Base-by-base conservation (phyloP, 2,329 filamentous ascomycete species). In the Amesomyces nigricolor region DNA sequence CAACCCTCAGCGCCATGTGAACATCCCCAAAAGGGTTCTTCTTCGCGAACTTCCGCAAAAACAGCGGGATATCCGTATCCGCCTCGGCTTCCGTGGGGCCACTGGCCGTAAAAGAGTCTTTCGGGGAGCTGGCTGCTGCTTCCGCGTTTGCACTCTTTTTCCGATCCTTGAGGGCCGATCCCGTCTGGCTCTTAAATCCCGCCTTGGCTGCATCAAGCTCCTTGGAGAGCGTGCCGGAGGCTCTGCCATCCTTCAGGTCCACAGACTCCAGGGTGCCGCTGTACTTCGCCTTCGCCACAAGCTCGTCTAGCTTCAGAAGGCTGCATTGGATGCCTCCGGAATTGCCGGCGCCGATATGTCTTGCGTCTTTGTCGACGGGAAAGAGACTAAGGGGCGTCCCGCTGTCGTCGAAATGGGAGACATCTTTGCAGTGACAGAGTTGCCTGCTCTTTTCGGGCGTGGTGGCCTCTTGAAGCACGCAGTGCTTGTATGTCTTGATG, bases 401-500 rank as follows among this genome's bases (percentile, higher is more conserved):
- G n/a, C n/a, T 17, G 11, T 11, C 40, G 17, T 45, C 42, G 13
- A 7, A 30, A n/a, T 30, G 19, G 5, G 19, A 11, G 3, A 45
- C 22, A 4, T 8, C 14, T 7, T 45, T 45, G 42, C 42, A 45
- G 13, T 19, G 19, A 19, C 42, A 53, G 4, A 53, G 39, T 3
- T 42, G 35, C 22, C 38, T 39, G 26, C 51, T 44, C 2, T 32
- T 16, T 13, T 48, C 6, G 2, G 19, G 17, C 3, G 45, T 43
- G 13, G 48, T 51, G 17, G 44, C 2, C 6, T 26, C 29, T n/a
- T 32, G 2, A 3, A 56, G 30, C 29, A 40, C 14, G 44, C 37
- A 51, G 35, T 56, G 48, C 37, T 52, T 56, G 43, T 56, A 52
- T 1, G 13, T n/a, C 39, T 51, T 56, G 48, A 19, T 30, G 37